phyloP scores from a whole-genome alignment of 768 basidiomycete species.

The Hygrocybe punicea region DNA sequence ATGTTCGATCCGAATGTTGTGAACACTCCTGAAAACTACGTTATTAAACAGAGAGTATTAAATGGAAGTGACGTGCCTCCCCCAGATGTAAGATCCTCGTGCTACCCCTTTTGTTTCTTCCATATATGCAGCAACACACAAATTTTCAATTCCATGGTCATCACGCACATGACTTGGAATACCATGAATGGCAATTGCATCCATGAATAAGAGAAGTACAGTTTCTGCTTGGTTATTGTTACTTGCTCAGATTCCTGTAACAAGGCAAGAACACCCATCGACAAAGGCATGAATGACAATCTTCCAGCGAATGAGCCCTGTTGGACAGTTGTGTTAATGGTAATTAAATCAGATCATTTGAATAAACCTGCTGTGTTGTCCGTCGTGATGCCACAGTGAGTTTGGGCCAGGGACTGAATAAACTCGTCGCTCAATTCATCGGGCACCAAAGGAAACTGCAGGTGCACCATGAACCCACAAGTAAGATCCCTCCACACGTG shows the following conservation, averaged over 20 bases:
- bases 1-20: conserved; percentile 40
- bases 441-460: conserved; percentile 19
- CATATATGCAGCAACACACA: conserved; percentile 31
- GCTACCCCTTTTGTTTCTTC: conserved; percentile 20
- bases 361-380: conserved; percentile 29
- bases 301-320: conserved; percentile 36
- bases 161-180: conserved; percentile 32
- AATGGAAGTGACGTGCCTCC: conserved; percentile 21
- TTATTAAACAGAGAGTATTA: neutral
- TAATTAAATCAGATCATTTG: conserved; percentile 7
- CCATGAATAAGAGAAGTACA: conserved; percentile 36
- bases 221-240: conserved; percentile 42
- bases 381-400: conserved; percentile 35
- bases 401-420: too few relatives aligned
- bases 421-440: conserved; percentile 17
- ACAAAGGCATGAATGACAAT: conserved; percentile 43
- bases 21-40: conserved; percentile 30
- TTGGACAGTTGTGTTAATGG: conserved; percentile 19
- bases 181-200: conserved; percentile 4
- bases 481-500: conserved; percentile 16
- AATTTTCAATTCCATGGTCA: conserved; percentile 36
- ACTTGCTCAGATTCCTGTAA: conserved; percentile 34
- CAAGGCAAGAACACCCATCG: conserved; percentile 39
- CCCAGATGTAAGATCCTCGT: conserved; percentile 40
- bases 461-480: conserved; percentile 21